Conservation (phyloP, 1,284 basidiomycete genomes). For the Vanrija sp. region DNA sequence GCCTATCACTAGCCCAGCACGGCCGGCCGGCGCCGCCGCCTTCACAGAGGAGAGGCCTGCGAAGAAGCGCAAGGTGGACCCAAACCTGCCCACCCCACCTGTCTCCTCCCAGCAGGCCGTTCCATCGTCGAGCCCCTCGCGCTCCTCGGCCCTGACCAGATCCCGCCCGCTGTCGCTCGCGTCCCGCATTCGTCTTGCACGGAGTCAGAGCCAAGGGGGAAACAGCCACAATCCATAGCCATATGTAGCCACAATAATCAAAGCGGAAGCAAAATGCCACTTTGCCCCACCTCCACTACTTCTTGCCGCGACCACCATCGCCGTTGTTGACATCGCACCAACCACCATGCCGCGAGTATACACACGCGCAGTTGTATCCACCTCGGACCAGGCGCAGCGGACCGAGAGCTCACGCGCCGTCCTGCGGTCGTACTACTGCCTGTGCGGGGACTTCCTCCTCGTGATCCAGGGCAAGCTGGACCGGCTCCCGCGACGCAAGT, state of each 20-base stretch:
- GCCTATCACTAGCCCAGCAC: too few species aligned
- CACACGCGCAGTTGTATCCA: constrained; percentile 42
- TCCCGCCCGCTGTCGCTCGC: background rate
- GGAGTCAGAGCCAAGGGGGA: too few species aligned
- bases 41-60: background rate
- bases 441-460: constrained; percentile 50
- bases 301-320: background rate
- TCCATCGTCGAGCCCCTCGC: too few species aligned
- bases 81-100: background rate
- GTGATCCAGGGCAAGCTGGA: constrained; percentile 48
- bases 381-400: constrained; percentile 41
- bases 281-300: background rate
- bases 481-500: constrained; percentile 40
- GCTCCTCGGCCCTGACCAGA: too few species aligned
- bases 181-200: background rate
- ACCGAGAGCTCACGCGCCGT: constrained; percentile 43
- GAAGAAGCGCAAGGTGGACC: background rate
- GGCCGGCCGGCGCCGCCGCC: too few species aligned
- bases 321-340: background rate
- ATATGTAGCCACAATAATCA: background rate
- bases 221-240: too few species aligned
- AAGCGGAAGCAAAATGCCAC: background rate
- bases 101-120: background rate
- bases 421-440: constrained; percentile 49
- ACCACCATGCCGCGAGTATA: constrained; percentile 47